phyloP scores from a whole-genome alignment of 2,329 filamentous ascomycete species.

The Hypomyces rosellus region DNA sequence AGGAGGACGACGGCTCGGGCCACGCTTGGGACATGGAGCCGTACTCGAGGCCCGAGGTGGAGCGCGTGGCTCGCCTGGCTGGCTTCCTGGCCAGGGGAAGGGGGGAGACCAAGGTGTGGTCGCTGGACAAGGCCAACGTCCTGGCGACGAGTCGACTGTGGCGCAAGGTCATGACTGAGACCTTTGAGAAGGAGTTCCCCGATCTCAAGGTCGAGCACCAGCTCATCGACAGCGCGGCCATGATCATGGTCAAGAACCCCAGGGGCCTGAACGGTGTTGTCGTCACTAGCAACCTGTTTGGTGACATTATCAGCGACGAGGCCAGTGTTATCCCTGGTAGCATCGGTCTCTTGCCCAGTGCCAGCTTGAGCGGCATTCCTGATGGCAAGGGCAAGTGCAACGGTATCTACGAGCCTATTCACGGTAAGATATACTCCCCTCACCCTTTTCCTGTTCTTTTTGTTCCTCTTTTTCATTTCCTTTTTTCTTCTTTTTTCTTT shows the following conservation, averaged over 20 bases:
- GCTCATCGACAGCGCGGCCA: conserved; percentile 92
- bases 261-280: conserved; percentile 81
- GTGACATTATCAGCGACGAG: conserved; percentile 94
- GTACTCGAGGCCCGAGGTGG: conserved; percentile 78
- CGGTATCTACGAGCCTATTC: conserved; percentile 96
- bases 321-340: conserved; percentile 89
- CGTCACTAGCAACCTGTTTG: conserved; percentile 89
- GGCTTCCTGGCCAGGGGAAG: conserved; percentile 73
- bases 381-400: conserved; percentile 81
- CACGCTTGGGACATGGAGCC: conserved; percentile 78
- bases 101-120: conserved; percentile 66
- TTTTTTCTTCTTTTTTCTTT: background rate
- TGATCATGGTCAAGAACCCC: conserved; percentile 96
- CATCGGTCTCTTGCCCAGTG: conserved; percentile 81
- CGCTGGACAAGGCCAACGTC: conserved; percentile 94
- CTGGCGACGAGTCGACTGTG: conserved; percentile 84
- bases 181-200: conserved; percentile 84
- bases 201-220: conserved; percentile 79
- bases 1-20: conserved; percentile 62
- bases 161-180: conserved; percentile 78
- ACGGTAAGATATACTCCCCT: conserved; percentile 53
- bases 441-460: background rate
- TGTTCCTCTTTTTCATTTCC: background rate
- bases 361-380: conserved; percentile 78
- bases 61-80: conserved; percentile 78